These are phyloP conservation scores for Hirschioporus abietinus DNA, from an alignment of 768 basidiomycete species.

Conservation along the genomic window DNA sequence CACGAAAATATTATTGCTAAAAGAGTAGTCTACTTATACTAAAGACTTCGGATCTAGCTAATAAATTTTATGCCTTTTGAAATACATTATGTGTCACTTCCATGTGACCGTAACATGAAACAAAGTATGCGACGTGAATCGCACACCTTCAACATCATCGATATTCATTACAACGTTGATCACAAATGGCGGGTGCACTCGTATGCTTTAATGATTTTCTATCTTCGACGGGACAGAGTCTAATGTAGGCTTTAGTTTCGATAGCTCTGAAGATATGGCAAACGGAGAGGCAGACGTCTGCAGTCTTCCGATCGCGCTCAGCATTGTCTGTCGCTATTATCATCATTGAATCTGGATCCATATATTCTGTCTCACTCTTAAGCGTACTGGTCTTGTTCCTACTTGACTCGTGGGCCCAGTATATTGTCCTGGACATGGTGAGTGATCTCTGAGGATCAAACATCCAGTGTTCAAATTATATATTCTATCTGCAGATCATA, in stretches of 20 bases:
- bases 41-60: no score
- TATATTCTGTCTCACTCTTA: slow-evolving; percentile 13
- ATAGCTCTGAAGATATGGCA: slow-evolving; percentile 17
- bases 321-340: slow-evolving; percentile 12
- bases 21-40: no score
- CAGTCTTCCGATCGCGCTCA: not conserved
- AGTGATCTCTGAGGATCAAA: slow-evolving; percentile 4
- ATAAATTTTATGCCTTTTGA: no score
- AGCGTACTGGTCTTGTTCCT: slow-evolving; percentile 13
- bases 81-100: no score
- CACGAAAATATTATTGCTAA: no score
- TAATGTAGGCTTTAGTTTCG: slow-evolving; percentile 6
- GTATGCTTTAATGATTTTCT: not conserved
- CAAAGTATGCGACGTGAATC: no score
- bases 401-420: slow-evolving; percentile 12
- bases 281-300: slow-evolving; percentile 8
- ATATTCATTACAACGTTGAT: slow-evolving; percentile 12
- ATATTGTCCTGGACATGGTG: slow-evolving; percentile 17
- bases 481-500: slow-evolving; percentile 4
- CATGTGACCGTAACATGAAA: slow-evolving; percentile 9
- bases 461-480: not conserved
- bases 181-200: slow-evolving; percentile 10
- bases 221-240: not conserved
- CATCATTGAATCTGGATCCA: slow-evolving; percentile 17
- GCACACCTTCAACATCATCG: no score